phyloP scores from a whole-genome alignment of 2,329 filamentous ascomycete genomes.

The Aaosphaeria arxii region DNA sequence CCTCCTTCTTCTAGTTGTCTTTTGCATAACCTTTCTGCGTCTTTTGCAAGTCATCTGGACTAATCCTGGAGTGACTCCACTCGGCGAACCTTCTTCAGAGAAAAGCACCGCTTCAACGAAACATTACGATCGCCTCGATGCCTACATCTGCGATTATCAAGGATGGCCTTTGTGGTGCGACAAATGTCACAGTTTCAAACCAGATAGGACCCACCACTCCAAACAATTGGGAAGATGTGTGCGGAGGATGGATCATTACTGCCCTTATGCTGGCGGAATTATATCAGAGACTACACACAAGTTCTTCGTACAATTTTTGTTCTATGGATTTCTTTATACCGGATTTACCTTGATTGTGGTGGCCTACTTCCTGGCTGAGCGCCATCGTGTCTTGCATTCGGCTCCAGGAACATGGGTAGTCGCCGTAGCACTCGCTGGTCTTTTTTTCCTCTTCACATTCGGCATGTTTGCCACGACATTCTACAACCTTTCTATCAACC shows the following conservation, averaged over 20 bases:
- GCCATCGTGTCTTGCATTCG: constrained; percentile 27
- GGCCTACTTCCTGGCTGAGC: constrained; percentile 61
- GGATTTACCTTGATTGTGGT: constrained; percentile 61
- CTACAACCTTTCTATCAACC: constrained; percentile 68
- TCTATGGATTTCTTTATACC: constrained; percentile 69
- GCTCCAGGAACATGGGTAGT: constrained; percentile 55
- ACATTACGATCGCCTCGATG: constrained; percentile 73
- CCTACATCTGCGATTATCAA: constrained; percentile 79
- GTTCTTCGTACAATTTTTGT: constrained; percentile 85
- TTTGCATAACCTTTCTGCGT: constrained; percentile 67
- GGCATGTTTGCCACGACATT: constrained; percentile 74
- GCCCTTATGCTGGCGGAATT: constrained; percentile 92
- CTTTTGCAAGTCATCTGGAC: constrained; percentile 65
- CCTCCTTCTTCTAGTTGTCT: constrained; percentile 66
- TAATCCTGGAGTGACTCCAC: constrained; percentile 72
- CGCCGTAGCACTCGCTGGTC: constrained; percentile 60
- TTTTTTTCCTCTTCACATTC: constrained; percentile 78
- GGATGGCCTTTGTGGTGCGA: constrained; percentile 83
- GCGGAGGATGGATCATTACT: constrained; percentile 91
- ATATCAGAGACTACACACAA: constrained; percentile 85
- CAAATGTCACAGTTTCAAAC: constrained; percentile 81
- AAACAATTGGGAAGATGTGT: constrained; percentile 79
- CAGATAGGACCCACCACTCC: constrained; percentile 84
- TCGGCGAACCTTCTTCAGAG: constrained; percentile 42
- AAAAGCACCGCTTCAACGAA: constrained; percentile 24